phyloP scores from a whole-genome alignment of 495 filamentous ascomycete genomes.

The Chaetomium cochliodes region DNA sequence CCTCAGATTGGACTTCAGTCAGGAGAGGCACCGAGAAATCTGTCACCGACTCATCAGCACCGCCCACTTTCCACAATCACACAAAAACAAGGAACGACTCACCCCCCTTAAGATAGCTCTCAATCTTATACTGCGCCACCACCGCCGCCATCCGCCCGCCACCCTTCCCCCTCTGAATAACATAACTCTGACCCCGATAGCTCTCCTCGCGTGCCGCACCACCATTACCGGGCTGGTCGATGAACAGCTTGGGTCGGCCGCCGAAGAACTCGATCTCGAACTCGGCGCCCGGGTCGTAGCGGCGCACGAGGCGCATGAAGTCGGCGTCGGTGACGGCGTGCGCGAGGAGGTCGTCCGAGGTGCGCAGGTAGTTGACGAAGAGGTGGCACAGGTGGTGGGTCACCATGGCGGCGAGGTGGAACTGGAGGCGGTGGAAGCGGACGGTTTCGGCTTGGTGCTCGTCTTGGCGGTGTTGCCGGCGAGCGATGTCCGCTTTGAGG shows the following conservation, averaged over 20 bases:
- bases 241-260: constrained; percentile 27
- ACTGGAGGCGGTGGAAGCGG: constrained; percentile 25
- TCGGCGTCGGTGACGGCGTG: constrained; percentile 22
- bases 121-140: constrained; percentile 22
- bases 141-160: constrained; percentile 21
- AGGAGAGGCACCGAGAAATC: constrained; percentile 25
- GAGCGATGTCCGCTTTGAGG: constrained; percentile 25
- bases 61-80: not conserved
- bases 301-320: constrained; percentile 23
- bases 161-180: constrained; percentile 20
- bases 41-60: constrained; percentile 1
- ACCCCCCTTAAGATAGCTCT: constrained; percentile 29
- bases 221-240: constrained; percentile 21
- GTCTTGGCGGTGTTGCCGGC: constrained; percentile 16
- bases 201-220: constrained; percentile 11
- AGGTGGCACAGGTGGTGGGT: constrained; percentile 31
- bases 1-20: constrained; percentile 13
- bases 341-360: constrained; percentile 13
- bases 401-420: constrained; percentile 27
- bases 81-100: not conserved
- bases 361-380: constrained; percentile 25
- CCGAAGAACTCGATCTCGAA: constrained; percentile 31
- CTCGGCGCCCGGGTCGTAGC: constrained; percentile 27
- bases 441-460: constrained; percentile 5
- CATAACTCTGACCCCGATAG: constrained; percentile 23